These are phyloP conservation scores for Hamigera avellanea DNA, from an alignment of 495 filamentous ascomycete species.

Conservation along the genomic window DNA sequence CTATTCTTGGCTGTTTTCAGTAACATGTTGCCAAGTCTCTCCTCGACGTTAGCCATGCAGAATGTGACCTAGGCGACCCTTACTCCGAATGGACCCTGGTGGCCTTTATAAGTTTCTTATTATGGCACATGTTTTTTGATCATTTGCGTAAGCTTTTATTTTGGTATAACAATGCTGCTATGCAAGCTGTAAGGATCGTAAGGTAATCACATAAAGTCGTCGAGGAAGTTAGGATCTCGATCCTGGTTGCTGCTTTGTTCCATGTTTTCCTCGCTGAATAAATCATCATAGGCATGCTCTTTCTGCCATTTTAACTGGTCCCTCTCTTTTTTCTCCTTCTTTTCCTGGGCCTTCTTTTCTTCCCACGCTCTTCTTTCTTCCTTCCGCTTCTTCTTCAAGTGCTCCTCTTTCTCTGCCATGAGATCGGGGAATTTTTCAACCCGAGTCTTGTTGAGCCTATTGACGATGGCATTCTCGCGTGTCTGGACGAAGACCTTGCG, in stretches of 20 bases:
- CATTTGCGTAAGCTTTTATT: no score
- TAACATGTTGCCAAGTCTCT: no score
- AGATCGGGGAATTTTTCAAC: constrained; percentile 79
- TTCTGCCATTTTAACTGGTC: constrained; percentile 86
- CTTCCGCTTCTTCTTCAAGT: constrained; percentile 53
- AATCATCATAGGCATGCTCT: constrained; percentile 88
- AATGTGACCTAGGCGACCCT: no score
- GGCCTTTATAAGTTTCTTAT: no score
- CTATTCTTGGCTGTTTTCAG: no score
- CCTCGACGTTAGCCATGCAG: no score
- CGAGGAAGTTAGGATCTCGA: constrained; percentile 34
- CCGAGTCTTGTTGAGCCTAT: constrained; percentile 93
- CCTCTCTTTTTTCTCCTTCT: constrained; percentile 60
- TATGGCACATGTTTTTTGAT: no score
- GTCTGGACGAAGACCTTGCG: constrained; percentile 63
- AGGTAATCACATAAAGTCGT: constrained; percentile 47
- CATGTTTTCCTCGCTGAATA: constrained; percentile 34
- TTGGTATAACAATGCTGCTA: background rate
- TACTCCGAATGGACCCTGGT: no score
- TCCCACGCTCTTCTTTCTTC: constrained; percentile 56
- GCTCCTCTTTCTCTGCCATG: constrained; percentile 63
- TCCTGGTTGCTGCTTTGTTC: constrained; percentile 39
- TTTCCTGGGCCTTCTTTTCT: constrained; percentile 72
- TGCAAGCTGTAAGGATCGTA: background rate
- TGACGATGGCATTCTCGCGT: constrained; percentile 81